Evolutionary conservation across 495 filamentous ascomycete species (phyloP).

Genomic region (Darksidea phi): DNA sequence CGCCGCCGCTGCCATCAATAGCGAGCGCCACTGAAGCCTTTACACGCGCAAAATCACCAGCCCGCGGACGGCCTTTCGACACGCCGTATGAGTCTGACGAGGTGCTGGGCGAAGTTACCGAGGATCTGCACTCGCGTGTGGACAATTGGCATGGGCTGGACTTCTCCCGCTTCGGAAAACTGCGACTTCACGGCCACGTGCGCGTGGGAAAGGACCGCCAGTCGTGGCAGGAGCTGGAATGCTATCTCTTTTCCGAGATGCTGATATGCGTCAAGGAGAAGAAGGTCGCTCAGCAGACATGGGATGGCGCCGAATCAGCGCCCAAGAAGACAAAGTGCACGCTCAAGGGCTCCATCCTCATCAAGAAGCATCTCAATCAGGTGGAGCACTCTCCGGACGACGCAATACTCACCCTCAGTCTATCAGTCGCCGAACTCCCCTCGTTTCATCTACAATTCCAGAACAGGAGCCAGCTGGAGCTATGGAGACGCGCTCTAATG

Average conservation of each 20-base stretch:
- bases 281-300: conserved; percentile 60
- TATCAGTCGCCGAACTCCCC: conserved; percentile 92
- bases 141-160: conserved; percentile 99
- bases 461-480: conserved; percentile 78
- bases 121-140: conserved; percentile 78
- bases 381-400: conserved; percentile 76
- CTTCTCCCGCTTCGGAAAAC: conserved; percentile 88
- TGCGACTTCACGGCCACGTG: conserved; percentile 86
- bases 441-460: conserved; percentile 94
- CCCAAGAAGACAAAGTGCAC: conserved; percentile 69
- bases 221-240: conserved; percentile 98
- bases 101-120: conserved; percentile 78
- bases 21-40: conserved; percentile 25
- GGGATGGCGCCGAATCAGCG: conserved; percentile 56
- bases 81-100: conserved; percentile 56
- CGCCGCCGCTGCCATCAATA: conserved; percentile 59
- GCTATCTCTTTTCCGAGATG: conserved; percentile 97
- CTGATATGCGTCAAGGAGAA: conserved; percentile 99
- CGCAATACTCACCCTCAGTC: conserved; percentile 80
- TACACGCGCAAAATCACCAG: conserved; percentile 32
- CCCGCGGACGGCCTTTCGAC: conserved; percentile 38
- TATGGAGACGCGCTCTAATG: conserved; percentile 85
- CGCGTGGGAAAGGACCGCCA: conserved; percentile 94
- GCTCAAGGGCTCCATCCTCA: conserved; percentile 95
- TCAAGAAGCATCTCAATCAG: conserved; percentile 95